Percentiles rank a stretch among this genome's conserved stretches.
These are phyloP conservation scores for Phyllosticta ampelicida DNA, from an alignment of 2,329 filamentous ascomycete genomes.

Conservation along the genomic window DNA sequence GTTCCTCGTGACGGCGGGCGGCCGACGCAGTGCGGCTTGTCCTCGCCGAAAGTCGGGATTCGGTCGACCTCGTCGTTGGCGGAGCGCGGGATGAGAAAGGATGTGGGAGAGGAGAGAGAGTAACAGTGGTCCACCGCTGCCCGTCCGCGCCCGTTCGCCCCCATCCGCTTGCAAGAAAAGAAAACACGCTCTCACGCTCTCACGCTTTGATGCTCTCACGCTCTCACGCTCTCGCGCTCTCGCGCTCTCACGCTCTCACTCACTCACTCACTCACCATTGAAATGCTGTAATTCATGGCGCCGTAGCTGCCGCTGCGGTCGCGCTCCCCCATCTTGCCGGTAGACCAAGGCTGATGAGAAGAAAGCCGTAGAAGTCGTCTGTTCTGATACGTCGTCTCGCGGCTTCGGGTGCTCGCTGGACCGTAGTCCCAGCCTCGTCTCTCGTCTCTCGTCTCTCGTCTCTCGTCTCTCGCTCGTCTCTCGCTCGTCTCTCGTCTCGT, in stretches of 20 bases:
- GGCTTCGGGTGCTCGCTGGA: not conserved
- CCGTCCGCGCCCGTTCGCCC: too few species aligned
- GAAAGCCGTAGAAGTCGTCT: too few species aligned
- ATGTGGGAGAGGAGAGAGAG: not conserved
- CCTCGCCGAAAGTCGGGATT: not conserved
- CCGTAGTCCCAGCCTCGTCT: not conserved
- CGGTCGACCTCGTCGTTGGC: not conserved
- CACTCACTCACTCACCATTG: constrained; percentile 7
- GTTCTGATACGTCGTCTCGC: not conserved
- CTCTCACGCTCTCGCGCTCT: too few species aligned
- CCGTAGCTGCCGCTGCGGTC: not conserved
- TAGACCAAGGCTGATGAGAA: too few species aligned
- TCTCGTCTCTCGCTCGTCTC: not conserved
- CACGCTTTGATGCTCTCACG: too few species aligned
- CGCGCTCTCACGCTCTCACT: too few species aligned
- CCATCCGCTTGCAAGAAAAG: not conserved
- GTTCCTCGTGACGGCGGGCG: not conserved
- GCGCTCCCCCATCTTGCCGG: not conserved
- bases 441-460: not conserved
- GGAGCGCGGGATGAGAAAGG: not conserved
- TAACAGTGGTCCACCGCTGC: not conserved
- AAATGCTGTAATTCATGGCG: constrained; percentile 7
- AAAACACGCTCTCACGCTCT: too few species aligned
- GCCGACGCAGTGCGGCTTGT: not conserved
- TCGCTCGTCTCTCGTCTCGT: too few species aligned